Evolutionary conservation across 202 grass and related monocot species (phyloP).

Genomic region (Panicum hallii): DNA sequence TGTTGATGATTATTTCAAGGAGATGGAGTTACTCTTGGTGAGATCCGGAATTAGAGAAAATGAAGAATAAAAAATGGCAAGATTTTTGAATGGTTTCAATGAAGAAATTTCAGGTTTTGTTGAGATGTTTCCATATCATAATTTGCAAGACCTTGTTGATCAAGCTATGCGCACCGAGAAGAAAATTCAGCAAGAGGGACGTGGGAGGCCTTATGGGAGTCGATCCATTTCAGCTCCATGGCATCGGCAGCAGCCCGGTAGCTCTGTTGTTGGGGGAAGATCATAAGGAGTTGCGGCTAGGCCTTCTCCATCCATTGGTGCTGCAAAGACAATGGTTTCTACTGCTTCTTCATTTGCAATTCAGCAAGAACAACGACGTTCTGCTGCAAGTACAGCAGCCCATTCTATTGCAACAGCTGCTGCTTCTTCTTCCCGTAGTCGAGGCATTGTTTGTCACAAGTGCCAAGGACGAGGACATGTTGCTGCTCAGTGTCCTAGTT

Average conservation of each 20-base stretch:
- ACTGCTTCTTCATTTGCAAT: neutral
- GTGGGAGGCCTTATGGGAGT: neutral
- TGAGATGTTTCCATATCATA: neutral
- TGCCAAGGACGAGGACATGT: too few species aligned
- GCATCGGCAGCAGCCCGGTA: too few species aligned
- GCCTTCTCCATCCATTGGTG: neutral
- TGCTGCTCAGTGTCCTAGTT: too few species aligned
- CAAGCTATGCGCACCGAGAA: neutral
- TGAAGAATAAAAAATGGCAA: too few species aligned
- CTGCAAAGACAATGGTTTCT: neutral
- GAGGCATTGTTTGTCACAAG: too few species aligned
- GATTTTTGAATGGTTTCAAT: too few species aligned
- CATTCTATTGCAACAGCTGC: too few species aligned
- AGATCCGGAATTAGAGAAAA: too few species aligned
- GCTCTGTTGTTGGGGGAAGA: neutral
- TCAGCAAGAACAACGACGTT: neutral
- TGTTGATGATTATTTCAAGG: too few species aligned
- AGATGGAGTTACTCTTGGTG: too few species aligned
- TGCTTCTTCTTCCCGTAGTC: too few species aligned
- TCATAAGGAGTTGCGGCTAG: neutral
- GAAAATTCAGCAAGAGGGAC: neutral
- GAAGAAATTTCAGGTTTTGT: neutral
- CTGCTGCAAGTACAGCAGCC: neutral
- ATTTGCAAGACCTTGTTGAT: neutral
- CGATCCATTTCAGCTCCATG: neutral